Evolutionary conservation across 1,284 basidiomycete species (phyloP).

Genomic region (Austropuccinia psidii): DNA sequence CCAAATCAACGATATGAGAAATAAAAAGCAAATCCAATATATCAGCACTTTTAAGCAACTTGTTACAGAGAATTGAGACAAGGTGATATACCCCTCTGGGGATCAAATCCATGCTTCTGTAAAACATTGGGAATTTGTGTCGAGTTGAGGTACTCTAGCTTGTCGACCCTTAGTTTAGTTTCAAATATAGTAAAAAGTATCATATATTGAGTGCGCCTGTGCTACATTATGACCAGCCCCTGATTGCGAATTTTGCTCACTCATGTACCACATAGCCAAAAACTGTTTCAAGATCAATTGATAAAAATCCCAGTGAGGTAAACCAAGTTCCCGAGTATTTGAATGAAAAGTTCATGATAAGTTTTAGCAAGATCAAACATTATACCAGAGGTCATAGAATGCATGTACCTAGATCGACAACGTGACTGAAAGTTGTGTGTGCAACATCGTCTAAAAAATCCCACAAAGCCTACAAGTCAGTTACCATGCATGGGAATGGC

Average conservation of each 20-base stretch:
- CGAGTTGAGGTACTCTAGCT: background rate
- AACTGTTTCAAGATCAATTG: too few species aligned
- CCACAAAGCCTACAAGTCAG: too few species aligned
- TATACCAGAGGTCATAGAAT: background rate
- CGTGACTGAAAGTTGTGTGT: conserved; percentile 34
- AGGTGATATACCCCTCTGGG: background rate
- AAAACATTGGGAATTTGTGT: conserved; percentile 24
- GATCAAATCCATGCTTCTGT: conserved; percentile 26
- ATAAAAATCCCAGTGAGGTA: too few species aligned
- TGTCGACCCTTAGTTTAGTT: conserved; percentile 10
- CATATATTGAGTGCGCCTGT: too few species aligned
- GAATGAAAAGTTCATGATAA: background rate
- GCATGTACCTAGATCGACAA: conserved; percentile 15
- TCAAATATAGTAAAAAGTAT: too few species aligned
- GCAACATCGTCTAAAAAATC: conserved; percentile 27
- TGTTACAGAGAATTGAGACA: conserved; percentile 11
- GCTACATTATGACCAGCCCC: too few species aligned
- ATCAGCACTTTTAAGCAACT: conserved; percentile 2
- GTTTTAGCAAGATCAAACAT: too few species aligned
- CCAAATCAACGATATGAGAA: background rate
- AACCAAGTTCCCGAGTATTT: background rate
- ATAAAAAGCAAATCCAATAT: background rate
- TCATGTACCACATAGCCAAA: conserved; percentile 35
- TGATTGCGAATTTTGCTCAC: conserved; percentile 5
- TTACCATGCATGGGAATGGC: background rate